A percentile compares a stretch with the other conserved stretches of the same genome.
phyloP scores from a whole-genome alignment of 78 protist genomes.

The Dictyostelium firmibasis region DNA sequence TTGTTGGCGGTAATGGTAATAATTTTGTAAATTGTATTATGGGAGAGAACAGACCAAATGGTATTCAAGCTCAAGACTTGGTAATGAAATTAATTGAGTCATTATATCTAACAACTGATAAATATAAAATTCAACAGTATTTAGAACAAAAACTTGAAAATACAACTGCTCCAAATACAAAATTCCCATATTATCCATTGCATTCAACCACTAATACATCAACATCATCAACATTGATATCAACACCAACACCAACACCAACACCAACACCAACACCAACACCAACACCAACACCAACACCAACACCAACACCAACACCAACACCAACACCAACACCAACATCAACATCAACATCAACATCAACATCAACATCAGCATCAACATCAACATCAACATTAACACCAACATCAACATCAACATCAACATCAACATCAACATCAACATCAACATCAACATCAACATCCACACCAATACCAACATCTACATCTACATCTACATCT shows the following conservation, averaged over 20 bases:
- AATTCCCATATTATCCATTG: slow-evolving; percentile 17
- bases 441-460: background rate
- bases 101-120: slow-evolving; percentile 4
- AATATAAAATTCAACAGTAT: slow-evolving; percentile 25
- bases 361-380: background rate
- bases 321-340: too few species aligned
- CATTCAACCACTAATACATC: background rate
- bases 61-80: slow-evolving; percentile 7
- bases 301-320: background rate
- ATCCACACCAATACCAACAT: background rate
- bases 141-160: slow-evolving; percentile 38
- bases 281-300: background rate
- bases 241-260: background rate
- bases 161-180: background rate
- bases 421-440: background rate
- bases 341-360: too few species aligned
- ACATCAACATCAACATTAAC: background rate
- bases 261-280: background rate
- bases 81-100: slow-evolving; percentile 53
- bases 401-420: background rate
- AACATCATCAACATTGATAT: background rate
- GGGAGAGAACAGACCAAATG: slow-evolving; percentile 10
- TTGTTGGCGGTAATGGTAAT: background rate
- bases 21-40: background rate
- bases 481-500: background rate